A percentile compares a stretch with the other conserved stretches of the same genome.
These are phyloP conservation scores for Crotalaria pallida DNA, from an alignment of 306 rosid species.

Conservation along the genomic window DNA sequence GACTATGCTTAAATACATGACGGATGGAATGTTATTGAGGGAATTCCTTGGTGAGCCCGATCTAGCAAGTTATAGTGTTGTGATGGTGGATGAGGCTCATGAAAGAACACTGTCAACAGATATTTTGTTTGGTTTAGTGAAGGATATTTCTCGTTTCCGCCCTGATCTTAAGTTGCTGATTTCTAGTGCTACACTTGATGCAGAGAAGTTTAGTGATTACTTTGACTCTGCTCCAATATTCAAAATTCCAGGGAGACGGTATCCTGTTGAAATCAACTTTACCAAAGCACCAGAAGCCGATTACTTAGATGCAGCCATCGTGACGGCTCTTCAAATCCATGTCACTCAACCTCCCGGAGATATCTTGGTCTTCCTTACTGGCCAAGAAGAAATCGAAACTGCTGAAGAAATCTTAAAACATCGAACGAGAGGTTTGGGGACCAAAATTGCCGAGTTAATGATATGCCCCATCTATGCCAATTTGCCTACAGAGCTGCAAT, in stretches of 20 bases:
- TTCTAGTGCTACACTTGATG: conserved; percentile 97
- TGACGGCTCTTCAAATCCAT: conserved; percentile 87
- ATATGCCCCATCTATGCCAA: conserved; percentile 97
- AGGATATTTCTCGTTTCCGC: conserved; percentile 92
- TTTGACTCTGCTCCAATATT: conserved; percentile 96
- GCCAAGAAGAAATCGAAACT: conserved; percentile 90
- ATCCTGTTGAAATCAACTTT: conserved; percentile 84
- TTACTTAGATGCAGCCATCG: conserved; percentile 93
- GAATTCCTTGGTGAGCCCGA: conserved; percentile 97
- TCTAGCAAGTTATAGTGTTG: conserved; percentile 88
- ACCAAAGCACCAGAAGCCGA: conserved; percentile 98
- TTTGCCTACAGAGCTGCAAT: conserved; percentile 88
- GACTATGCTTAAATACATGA: conserved; percentile 91
- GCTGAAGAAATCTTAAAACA: conserved; percentile 95
- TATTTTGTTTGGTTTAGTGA: conserved; percentile 88
- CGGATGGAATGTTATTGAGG: conserved; percentile 95
- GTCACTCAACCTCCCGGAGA: conserved; percentile 91
- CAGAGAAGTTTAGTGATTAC: conserved; percentile 88
- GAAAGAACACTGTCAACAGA: conserved; percentile 98
- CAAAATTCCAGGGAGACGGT: conserved; percentile 85
- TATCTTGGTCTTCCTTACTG: too few relatives aligned
- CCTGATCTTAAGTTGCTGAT: conserved; percentile 91
- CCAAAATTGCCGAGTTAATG: conserved; percentile 87
- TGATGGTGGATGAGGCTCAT: conserved; percentile 99
- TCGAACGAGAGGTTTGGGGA: conserved; percentile 81